Evolutionary conservation across 2,329 filamentous ascomycete species (phyloP), one percentile per base, ranked within the genome.

Genomic region (Didymella keratinophila): DNA sequence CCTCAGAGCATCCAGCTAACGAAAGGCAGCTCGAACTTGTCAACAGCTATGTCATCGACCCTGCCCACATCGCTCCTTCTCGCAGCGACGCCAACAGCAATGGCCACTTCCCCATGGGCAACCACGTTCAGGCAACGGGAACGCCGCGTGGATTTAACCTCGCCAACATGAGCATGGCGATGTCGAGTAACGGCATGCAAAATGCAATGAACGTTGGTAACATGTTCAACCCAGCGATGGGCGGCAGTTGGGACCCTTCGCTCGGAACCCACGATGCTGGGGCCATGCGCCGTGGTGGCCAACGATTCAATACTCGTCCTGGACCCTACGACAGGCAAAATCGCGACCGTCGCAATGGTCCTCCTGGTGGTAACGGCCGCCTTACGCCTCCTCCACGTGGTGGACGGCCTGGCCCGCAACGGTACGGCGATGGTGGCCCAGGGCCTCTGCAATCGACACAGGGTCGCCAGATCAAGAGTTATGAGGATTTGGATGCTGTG

Each of bases 41-140:
- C 72, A 99, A 99, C 74, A 88, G 89, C 28, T 99, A 99, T 72
- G 93, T 97, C 30, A 83, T 97, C 43, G 95, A 99, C 71, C 95
- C 95, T 39, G 89, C 94, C 11, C 94, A 97, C 71, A 97, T 99
- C 74, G 93, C 93, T 34, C 92, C 95, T 1, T 96, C 93, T 11
- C 87, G 94, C 56, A 95, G 93, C 18, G 93, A 99, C 79, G 91
- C 93, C 36, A 97, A 96, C 73, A 96, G 91, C 69, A 97, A 97
- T 70, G 94, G 94, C 1, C 94, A 97, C 78, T 97, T 97, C 82
- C 93, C 93, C 1, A 86, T 92, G 41, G 84, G 87, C 46, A 91
- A 90, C 69, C 91, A 94, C 68, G 85, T 88, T 50, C 67, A 73
- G 39, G 87, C 88, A 37, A 87, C 89, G 5, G 94, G 94, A 44